Evolutionary conservation across 2,329 filamentous ascomycete genomes (phyloP).

Genomic region (Chrysosporium queenslandicum): DNA sequence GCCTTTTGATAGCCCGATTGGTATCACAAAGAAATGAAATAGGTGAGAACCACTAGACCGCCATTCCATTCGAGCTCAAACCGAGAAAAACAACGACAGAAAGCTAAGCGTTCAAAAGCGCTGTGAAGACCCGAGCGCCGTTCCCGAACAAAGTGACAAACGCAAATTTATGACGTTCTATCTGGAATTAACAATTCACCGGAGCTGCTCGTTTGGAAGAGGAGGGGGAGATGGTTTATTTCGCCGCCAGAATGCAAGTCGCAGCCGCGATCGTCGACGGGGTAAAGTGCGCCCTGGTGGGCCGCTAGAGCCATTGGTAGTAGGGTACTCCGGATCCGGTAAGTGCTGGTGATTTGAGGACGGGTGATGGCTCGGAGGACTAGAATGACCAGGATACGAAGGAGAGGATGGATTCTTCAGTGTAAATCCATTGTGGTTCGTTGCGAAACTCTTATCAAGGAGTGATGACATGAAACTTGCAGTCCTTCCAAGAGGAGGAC

Average conservation of each 20-base stretch:
- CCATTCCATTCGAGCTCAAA: neutral
- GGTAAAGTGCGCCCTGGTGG: conserved; percentile 18
- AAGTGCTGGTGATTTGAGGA: neutral
- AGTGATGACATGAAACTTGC: conserved; percentile 14
- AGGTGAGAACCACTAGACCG: conserved; percentile 3
- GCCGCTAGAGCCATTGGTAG: neutral
- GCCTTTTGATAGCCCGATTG: conserved; percentile 1
- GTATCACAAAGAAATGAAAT: conserved; percentile 9
- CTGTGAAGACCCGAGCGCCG: neutral
- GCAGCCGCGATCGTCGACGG: conserved; percentile 32
- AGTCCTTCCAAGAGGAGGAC: conserved; percentile 3
- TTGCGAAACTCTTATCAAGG: conserved; percentile 16
- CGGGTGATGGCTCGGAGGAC: neutral
- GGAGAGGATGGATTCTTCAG: conserved; percentile 12
- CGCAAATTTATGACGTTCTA: conserved; percentile 3
- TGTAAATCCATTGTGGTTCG: conserved; percentile 8
- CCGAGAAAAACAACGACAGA: neutral
- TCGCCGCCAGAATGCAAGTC: conserved; percentile 36
- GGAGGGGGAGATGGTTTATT: conserved; percentile 14
- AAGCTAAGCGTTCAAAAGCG: neutral
- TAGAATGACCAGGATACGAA: conserved; percentile 6
- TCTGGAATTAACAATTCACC: conserved; percentile 3
- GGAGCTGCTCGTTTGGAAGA: conserved; percentile 6
- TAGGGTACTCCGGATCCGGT: neutral
- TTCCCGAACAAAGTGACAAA: neutral